Conservation (phyloP, 202 grass and related monocot genomes). For the Schoenoplectus tabernaemontani region DNA sequence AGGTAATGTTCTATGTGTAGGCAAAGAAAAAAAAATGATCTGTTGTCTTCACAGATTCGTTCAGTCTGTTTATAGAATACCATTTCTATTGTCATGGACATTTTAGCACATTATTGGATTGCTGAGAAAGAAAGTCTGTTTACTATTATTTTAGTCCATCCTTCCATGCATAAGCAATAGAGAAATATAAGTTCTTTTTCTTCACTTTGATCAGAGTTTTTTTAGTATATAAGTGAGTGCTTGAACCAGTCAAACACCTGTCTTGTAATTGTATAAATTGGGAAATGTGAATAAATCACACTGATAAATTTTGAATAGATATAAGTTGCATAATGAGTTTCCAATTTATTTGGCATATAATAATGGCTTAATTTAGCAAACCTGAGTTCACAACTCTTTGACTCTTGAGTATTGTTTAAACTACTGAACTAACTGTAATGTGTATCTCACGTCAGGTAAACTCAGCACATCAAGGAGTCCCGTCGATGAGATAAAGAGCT, state of each 20-base stretch:
- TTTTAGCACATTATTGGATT: background rate
- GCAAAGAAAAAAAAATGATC: background rate
- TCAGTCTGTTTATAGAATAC: background rate
- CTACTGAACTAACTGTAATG: background rate
- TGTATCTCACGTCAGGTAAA: conserved; percentile 48
- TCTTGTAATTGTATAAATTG: background rate
- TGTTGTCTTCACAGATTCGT: background rate
- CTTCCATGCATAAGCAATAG: background rate
- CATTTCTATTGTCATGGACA: background rate
- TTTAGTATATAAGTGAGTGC: background rate
- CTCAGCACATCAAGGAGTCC: conserved; percentile 47
- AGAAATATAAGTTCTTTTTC: background rate
- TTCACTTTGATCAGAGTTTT: background rate
- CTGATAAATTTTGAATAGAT: background rate
- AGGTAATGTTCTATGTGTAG: background rate
- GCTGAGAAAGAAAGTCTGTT: background rate
- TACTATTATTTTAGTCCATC: background rate
- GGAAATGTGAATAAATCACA: background rate
- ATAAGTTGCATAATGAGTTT: background rate
- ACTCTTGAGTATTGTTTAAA: background rate
- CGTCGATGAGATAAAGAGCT: conserved; percentile 63
- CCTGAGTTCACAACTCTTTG: background rate
- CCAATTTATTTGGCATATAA: background rate
- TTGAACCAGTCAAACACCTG: background rate
- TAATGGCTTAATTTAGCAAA: background rate